Evolutionary conservation across 495 filamentous ascomycete genomes (phyloP).

Genomic region (Ramalina peruviana): DNA sequence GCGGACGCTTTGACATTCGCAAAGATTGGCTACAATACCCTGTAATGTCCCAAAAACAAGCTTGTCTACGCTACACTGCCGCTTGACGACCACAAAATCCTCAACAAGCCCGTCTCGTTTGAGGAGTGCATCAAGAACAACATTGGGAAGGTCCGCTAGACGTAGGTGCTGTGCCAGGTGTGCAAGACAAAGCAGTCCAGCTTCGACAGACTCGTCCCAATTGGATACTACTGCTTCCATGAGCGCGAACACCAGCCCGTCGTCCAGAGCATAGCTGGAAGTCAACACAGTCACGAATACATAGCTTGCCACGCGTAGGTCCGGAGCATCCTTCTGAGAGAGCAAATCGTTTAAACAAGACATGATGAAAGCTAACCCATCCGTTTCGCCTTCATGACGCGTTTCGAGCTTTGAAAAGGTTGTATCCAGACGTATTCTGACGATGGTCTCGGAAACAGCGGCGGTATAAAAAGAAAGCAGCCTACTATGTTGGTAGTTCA

Average conservation of each 20-base stretch:
- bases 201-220: constrained; percentile 52
- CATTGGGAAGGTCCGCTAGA: constrained; percentile 38
- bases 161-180: constrained; percentile 68
- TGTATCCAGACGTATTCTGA: constrained; percentile 60
- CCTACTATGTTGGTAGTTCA: constrained; percentile 55
- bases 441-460: constrained; percentile 65
- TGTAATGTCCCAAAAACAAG: constrained; percentile 58
- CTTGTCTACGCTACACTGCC: constrained; percentile 54
- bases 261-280: constrained; percentile 61
- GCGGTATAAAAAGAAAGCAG: constrained; percentile 81
- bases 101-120: constrained; percentile 44
- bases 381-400: constrained; percentile 61
- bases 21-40: constrained; percentile 43
- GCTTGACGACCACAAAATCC: constrained; percentile 45
- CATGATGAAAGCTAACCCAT: constrained; percentile 57
- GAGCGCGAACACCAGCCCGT: constrained; percentile 57
- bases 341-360: constrained; percentile 66
- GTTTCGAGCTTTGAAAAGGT: constrained; percentile 53
- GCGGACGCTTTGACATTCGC: neutral
- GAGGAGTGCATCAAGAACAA: constrained; percentile 54
- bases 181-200: constrained; percentile 68
- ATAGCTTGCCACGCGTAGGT: constrained; percentile 71
- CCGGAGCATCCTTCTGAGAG: constrained; percentile 53
- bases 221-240: constrained; percentile 74
- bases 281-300: constrained; percentile 79